Evolutionary conservation across 495 filamentous ascomycete species (phyloP), one percentile per base, ranked within the genome.

Genomic region (Penicillium ucsense): DNA sequence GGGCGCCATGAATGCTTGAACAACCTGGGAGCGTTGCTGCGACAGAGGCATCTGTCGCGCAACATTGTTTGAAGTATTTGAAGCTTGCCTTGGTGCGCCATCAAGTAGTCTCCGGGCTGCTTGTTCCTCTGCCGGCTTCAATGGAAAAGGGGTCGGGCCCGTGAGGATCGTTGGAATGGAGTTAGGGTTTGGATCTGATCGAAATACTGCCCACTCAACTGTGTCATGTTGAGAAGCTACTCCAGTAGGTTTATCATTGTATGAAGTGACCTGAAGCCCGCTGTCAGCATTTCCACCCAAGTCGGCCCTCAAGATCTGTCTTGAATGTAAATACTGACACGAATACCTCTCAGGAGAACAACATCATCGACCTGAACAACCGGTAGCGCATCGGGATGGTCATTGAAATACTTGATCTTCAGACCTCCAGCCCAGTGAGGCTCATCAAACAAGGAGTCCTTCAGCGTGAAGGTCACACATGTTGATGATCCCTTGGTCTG

Each of bases 381-480:
- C 8, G 77, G 77, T 10, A 79, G 50, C 6, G 54, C 35, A 31
- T 44, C 56, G 33, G 62, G 53, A 31, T 63, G 54, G 9, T 66
- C 57, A 42, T 64, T 70, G 55, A 80, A 80, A 50, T 69, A 78
- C 40, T 68, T 75, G 48, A 78, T 53, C 52, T 68, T 75, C 20
- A 78, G 56, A 10, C 75, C 71, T 30, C 67, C 62, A 33, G 35
- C 30, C 61, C 68, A 65, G 36, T 39, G 44, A 35, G 59, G 54
- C 9, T 46, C 51, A 48, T 67, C 61, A 8, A 68, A 57, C 9
- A 66, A 54, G 0, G 45, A 48, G 50, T 79, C 76, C 49, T 67
- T 71, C 31, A 80, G 55, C 5, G 72, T 75, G 41, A 79, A 78
- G 5, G 71, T 77, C 41, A 69, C 58, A 49, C 59, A 72, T 29